A percentile compares a stretch with the other conserved stretches of the same genome.
phyloP scores from a whole-genome alignment of 2,329 filamentous ascomycete species.

The Beauveria sp. region DNA sequence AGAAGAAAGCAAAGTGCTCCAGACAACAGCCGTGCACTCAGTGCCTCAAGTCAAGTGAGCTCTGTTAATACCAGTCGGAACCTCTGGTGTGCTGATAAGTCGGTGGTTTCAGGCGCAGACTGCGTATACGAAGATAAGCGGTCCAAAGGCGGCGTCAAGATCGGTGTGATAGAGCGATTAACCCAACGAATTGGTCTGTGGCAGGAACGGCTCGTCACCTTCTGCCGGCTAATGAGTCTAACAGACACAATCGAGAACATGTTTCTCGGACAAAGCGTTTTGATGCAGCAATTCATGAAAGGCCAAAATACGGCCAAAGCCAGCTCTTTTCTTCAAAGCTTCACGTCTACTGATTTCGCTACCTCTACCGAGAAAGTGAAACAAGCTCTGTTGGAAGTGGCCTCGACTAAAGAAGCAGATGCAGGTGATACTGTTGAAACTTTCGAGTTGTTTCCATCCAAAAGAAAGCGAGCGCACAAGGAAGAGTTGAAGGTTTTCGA shows the following conservation, averaged over 20 bases:
- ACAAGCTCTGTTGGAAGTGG: neutral
- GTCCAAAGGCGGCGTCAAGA: slow-evolving; percentile 25
- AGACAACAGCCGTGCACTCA: slow-evolving; percentile 35
- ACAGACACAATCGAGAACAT: slow-evolving; percentile 27
- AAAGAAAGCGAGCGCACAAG: neutral
- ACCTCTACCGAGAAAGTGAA: neutral
- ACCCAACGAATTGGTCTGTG: slow-evolving; percentile 23
- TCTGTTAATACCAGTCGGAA: neutral
- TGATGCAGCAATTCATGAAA: slow-evolving; percentile 27
- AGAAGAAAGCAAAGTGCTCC: slow-evolving; percentile 37
- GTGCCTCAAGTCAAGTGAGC: slow-evolving; percentile 25
- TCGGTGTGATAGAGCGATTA: slow-evolving; percentile 27
- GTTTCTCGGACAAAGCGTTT: slow-evolving; percentile 29
- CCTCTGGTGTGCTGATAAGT: neutral
- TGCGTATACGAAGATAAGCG: slow-evolving; percentile 28
- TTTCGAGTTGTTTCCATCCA: neutral
- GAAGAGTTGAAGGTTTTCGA: neutral
- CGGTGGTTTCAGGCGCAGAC: slow-evolving; percentile 16
- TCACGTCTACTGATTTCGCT: neutral
- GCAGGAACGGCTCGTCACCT: slow-evolving; percentile 6
- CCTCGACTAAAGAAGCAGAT: neutral
- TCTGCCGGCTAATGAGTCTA: slow-evolving; percentile 12
- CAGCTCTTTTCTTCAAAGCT: neutral
- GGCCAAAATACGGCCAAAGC: neutral
- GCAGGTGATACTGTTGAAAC: neutral